These are phyloP conservation scores for Pigoraptor vietnamica DNA, from an alignment of 78 protist species.

Conservation along the genomic window DNA sequence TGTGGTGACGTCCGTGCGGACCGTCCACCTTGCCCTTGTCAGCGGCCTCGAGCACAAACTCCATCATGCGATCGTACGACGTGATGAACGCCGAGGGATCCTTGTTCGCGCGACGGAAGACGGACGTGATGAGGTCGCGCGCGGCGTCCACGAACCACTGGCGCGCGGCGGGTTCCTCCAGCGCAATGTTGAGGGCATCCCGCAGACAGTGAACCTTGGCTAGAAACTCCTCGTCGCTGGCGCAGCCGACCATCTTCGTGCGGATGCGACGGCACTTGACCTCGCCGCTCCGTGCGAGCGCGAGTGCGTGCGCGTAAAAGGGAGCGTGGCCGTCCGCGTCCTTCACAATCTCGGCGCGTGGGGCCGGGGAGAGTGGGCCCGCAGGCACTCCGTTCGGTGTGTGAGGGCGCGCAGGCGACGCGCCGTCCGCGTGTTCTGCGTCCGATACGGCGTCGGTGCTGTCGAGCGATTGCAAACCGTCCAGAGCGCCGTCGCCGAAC, in stretches of 20 bases:
- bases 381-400: too few relatives aligned
- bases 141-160: not conserved
- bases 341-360: too few relatives aligned
- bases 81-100: not conserved
- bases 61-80: not conserved
- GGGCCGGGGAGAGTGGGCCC: too few relatives aligned
- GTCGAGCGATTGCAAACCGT: not conserved
- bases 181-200: not conserved
- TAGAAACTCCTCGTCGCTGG: not conserved
- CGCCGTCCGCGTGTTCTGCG: too few relatives aligned
- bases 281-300: not conserved
- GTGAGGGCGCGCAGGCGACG: too few relatives aligned
- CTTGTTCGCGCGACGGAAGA: not conserved
- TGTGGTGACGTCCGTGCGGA: not conserved
- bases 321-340: not conserved
- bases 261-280: not conserved
- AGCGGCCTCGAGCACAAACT: not conserved
- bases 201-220: not conserved
- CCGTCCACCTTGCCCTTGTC: too few relatives aligned
- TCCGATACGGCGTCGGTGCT: not conserved
- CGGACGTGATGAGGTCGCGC: not conserved
- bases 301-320: not conserved
- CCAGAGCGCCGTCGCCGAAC: not conserved
- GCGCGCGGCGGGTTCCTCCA: not conserved
- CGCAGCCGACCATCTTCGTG: not conserved